Evolutionary conservation across 495 filamentous ascomycete species (phyloP).

Genomic region (Lichenothelia convexa): DNA sequence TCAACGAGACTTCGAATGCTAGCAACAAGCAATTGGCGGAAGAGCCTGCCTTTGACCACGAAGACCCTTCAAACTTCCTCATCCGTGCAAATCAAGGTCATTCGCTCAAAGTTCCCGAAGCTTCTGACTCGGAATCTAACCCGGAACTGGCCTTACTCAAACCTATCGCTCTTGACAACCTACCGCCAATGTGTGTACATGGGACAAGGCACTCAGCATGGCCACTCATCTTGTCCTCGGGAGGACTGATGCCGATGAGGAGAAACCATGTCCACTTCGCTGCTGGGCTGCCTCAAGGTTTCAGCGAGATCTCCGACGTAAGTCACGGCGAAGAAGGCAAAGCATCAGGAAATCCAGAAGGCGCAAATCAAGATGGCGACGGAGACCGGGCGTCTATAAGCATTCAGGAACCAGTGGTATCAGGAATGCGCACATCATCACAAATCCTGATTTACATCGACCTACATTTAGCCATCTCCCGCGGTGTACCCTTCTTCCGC

Average conservation of each 20-base stretch:
- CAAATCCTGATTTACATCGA: slow-evolving; percentile 70
- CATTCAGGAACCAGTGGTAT: slow-evolving; percentile 36
- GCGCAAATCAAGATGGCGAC: slow-evolving; percentile 10
- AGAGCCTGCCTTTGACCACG: slow-evolving; percentile 2
- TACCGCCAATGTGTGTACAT: slow-evolving; percentile 52
- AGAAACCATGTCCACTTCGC: slow-evolving; percentile 80
- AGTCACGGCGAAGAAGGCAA: neutral
- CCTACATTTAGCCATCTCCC: slow-evolving; percentile 42
- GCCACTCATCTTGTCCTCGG: slow-evolving; percentile 47
- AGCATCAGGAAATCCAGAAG: slow-evolving; percentile 12
- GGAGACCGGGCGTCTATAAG: slow-evolving; percentile 3
- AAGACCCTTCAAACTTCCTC: slow-evolving; percentile 47
- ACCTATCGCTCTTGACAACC: slow-evolving; percentile 32
- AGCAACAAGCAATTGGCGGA: slow-evolving; percentile 1
- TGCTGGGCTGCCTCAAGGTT: slow-evolving; percentile 37
- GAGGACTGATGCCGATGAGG: slow-evolving; percentile 62
- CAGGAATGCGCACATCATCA: slow-evolving; percentile 67
- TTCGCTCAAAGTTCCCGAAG: slow-evolving; percentile 41
- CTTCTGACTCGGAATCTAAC: slow-evolving; percentile 26
- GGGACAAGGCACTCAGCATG: slow-evolving; percentile 71
- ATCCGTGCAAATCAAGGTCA: slow-evolving; percentile 96
- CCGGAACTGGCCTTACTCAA: slow-evolving; percentile 50
- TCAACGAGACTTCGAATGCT: neutral
- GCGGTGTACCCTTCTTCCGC: slow-evolving; percentile 59
- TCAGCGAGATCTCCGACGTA: slow-evolving; percentile 13